Conservation (phyloP, 345 rosid genomes). For the Streptanthus diversifolius region DNA sequence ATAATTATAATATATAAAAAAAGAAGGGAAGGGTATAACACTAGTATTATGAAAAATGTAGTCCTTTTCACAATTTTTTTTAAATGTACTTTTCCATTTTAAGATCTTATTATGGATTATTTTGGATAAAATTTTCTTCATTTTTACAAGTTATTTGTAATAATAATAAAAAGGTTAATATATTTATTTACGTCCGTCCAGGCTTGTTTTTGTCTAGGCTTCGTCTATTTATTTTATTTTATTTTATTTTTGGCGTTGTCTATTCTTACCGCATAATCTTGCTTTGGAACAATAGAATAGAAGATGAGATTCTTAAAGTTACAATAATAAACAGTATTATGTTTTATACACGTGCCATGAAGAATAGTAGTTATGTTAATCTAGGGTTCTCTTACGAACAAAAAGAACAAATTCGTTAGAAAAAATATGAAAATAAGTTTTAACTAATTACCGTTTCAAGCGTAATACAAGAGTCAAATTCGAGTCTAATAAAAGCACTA, state of each 20-base stretch:
- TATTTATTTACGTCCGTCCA: neutral
- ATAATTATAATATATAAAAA: no score
- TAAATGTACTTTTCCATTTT: no score
- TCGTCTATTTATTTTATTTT: neutral
- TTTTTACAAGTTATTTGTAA: neutral
- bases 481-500: neutral
- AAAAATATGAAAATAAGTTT: neutral
- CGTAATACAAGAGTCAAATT: neutral
- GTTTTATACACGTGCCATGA: neutral
- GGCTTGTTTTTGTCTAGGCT: slow-evolving; percentile 14
- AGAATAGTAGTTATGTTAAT: neutral
- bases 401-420: neutral
- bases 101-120: no score
- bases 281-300: neutral
- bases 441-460: neutral
- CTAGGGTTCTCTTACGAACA: neutral
- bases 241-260: neutral
- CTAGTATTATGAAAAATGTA: no score
- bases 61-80: no score
- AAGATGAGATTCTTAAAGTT: no score
- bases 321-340: no score
- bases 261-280: neutral
- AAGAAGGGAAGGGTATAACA: no score
- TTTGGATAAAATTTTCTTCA: neutral
- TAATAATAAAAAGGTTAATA: no score